These are phyloP conservation scores for Cotoneaster glaucophyllus DNA, from an alignment of 306 rosid genomes.

Conservation along the genomic window DNA sequence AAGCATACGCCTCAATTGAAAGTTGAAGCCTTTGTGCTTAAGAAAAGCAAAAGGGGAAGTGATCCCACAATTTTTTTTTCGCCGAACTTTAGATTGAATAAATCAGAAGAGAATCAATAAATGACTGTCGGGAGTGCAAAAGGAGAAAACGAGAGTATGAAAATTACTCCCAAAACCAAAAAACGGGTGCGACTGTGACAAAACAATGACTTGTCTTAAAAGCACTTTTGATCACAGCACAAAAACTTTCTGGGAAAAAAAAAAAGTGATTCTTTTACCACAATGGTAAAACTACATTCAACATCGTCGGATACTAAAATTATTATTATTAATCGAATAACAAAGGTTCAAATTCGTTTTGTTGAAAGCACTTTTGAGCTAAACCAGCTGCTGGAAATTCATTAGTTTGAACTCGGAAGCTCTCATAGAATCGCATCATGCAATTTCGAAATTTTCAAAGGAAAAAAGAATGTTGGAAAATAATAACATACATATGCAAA, in stretches of 20 bases:
- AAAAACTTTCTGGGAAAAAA: neutral
- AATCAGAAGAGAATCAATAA: neutral
- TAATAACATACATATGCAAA: neutral
- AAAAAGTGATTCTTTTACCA: neutral
- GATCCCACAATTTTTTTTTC: neutral
- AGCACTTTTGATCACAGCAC: neutral
- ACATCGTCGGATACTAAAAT: neutral
- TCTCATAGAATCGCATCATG: neutral
- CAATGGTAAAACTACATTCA: neutral
- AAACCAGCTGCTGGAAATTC: neutral
- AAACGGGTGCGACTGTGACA: neutral
- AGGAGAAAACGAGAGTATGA: neutral
- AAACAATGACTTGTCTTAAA: neutral
- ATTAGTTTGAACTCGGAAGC: neutral
- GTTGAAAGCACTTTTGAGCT: neutral
- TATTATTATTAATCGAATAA: neutral
- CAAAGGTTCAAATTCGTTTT: neutral
- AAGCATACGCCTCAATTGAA: neutral
- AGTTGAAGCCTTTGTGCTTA: slow-evolving; percentile 1
- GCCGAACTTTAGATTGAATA: neutral
- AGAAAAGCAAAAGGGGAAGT: neutral
- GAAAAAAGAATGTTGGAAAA: neutral
- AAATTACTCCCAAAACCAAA: neutral
- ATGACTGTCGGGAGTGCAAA: rapidly evolving
- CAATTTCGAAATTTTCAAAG: neutral